Evolutionary conservation across 139 green algal species (phyloP).

Genomic region (Astrephomene gubernaculifera): DNA sequence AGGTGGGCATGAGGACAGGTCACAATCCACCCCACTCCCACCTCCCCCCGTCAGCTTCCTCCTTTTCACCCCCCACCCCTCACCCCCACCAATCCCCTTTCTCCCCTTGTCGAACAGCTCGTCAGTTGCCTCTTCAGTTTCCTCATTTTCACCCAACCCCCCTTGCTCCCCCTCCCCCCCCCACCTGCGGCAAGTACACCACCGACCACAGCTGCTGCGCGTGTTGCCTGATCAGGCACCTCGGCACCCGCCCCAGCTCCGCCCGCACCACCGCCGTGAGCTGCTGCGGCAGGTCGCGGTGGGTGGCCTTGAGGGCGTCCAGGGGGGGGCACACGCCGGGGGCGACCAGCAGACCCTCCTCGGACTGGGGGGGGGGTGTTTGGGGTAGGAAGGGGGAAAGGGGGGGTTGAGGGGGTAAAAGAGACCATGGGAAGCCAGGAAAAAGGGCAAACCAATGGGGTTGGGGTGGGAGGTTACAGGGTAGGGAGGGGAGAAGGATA

Average conservation of each 20-base stretch:
- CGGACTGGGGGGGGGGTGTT: slow-evolving; percentile 17
- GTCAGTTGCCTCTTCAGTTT: too few species aligned
- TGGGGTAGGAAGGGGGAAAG: background rate
- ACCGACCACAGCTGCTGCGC: slow-evolving; percentile 75
- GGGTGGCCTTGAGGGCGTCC: slow-evolving; percentile 77
- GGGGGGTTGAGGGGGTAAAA: background rate
- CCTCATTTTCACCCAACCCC: too few species aligned
- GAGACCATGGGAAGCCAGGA: too few species aligned
- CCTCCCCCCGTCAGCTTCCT: too few species aligned
- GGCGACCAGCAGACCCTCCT: slow-evolving; percentile 54
- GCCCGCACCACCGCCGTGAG: slow-evolving; percentile 72
- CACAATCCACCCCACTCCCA: too few species aligned
- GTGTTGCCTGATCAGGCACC: slow-evolving; percentile 53
- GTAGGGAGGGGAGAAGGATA: too few species aligned
- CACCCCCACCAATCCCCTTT: too few species aligned
- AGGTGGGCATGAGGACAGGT: too few species aligned
- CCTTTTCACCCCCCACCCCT: too few species aligned
- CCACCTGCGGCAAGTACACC: slow-evolving; percentile 82
- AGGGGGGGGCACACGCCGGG: slow-evolving; percentile 77
- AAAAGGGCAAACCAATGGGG: too few species aligned
- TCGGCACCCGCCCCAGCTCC: slow-evolving; percentile 76
- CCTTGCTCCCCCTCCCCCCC: background rate
- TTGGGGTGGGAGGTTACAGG: too few species aligned
- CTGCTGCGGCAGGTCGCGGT: slow-evolving; percentile 71
- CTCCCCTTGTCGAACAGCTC: too few species aligned